Percentiles rank a stretch among this genome's conserved stretches.
Evolutionary conservation across 495 filamentous ascomycete genomes (phyloP).

Genomic region (Margaritispora aquatica): DNA sequence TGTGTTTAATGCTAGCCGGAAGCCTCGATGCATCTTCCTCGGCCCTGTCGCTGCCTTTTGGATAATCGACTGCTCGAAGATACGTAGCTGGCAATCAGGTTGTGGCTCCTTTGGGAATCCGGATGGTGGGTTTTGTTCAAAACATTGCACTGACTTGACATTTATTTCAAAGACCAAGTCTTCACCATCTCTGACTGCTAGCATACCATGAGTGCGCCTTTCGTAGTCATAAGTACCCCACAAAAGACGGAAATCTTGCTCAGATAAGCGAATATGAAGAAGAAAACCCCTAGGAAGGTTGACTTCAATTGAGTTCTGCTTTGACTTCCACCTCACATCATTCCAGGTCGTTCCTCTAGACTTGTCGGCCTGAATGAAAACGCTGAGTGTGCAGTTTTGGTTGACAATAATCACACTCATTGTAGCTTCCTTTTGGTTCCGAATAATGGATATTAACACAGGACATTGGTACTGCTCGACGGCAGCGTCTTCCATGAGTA

Average conservation of each 20-base stretch:
- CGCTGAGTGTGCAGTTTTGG: constrained; percentile 67
- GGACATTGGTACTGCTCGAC: constrained; percentile 58
- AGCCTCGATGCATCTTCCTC: constrained; percentile 65
- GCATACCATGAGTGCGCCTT: constrained; percentile 58
- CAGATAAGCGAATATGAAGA: constrained; percentile 59
- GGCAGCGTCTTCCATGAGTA: constrained; percentile 62
- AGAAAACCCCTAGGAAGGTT: constrained; percentile 63
- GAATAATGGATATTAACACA: constrained; percentile 65
- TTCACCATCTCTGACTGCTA: constrained; percentile 62
- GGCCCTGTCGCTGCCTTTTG: constrained; percentile 60
- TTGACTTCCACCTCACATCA: constrained; percentile 68
- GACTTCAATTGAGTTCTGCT: constrained; percentile 53
- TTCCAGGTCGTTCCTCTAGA: constrained; percentile 69
- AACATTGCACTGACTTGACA: constrained; percentile 66
- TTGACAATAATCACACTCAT: constrained; percentile 65
- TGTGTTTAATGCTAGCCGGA: constrained; percentile 67
- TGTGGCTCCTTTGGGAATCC: constrained; percentile 70
- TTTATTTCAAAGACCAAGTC: constrained; percentile 54
- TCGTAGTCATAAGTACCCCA: constrained; percentile 81
- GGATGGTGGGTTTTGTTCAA: constrained; percentile 58
- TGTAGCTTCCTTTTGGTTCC: constrained; percentile 59
- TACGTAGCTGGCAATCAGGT: constrained; percentile 55
- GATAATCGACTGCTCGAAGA: constrained; percentile 63
- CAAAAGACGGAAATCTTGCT: constrained; percentile 66
- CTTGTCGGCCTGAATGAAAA: constrained; percentile 64